Evolutionary conservation across 2,329 filamentous ascomycete species (phyloP).

Genomic region (Ramularia endophylla): DNA sequence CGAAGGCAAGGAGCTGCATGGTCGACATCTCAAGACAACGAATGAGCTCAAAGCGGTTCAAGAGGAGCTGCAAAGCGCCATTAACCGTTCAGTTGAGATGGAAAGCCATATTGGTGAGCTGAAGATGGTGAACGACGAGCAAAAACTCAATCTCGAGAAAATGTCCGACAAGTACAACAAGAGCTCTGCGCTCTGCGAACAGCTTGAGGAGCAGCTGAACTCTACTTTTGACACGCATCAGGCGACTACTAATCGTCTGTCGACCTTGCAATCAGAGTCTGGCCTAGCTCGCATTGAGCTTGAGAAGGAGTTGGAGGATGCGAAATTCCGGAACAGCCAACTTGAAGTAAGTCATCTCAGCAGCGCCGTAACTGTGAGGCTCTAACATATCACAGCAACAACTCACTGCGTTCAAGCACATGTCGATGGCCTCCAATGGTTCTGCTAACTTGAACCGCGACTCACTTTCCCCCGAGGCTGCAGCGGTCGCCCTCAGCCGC

Average conservation of each 20-base stretch:
- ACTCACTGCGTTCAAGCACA: conserved; percentile 34
- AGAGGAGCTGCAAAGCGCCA: conserved; percentile 38
- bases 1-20: conserved; percentile 41
- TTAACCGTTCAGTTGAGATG: conserved; percentile 34
- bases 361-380: conserved; percentile 2
- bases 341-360: conserved; percentile 60
- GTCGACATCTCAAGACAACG: conserved; percentile 38
- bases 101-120: conserved; percentile 42
- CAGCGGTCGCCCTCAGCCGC: conserved; percentile 41
- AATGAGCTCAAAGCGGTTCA: conserved; percentile 38
- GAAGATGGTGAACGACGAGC: conserved; percentile 47
- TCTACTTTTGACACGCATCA: conserved; percentile 94
- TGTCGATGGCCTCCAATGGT: conserved; percentile 28
- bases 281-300: conserved; percentile 41
- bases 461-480: conserved; percentile 41
- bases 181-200: conserved; percentile 85
- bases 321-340: conserved; percentile 64
- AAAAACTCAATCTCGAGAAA: conserved; percentile 52
- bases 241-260: conserved; percentile 75
- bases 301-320: conserved; percentile 67
- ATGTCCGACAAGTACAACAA: conserved; percentile 70
- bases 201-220: conserved; percentile 93
- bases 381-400: conserved; percentile 54
- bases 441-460: conserved; percentile 36
- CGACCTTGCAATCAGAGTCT: conserved; percentile 52